Evolutionary conservation across 2,329 filamentous ascomycete species (phyloP), one percentile per base, ranked within the genome.

Genomic region (Trichoderma simmonsii): DNA sequence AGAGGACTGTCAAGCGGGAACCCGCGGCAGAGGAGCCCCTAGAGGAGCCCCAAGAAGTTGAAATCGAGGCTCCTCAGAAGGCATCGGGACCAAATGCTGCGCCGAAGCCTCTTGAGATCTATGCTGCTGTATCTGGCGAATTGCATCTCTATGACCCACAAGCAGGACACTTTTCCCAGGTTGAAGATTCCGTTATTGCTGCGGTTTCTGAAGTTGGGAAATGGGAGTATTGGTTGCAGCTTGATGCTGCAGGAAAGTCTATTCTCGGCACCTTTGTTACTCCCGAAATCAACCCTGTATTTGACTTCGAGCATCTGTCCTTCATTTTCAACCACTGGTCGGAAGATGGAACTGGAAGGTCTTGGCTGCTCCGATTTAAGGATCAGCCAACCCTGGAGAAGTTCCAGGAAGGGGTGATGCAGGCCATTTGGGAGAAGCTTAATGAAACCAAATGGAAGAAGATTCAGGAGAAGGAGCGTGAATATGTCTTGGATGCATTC

Each of bases 261-360:
- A 98, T 94, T 93, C 85, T 99, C 3, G 94, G 94, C 26, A 93
- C 97, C 75, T 88, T 92, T 3, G 90, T 99, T 34, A 86, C 94
- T 34, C 92, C 93, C 7, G 96, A 99, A 76, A 94, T 98, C 81
- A 98, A 98, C 77, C 96, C 96, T 0, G 95, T 99, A 24, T 99
- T 98, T 86, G 98, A 98, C 83, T 98, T 98, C 76, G 96, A 99
- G 81, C 98, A 95, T 77, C 86, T 97, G n/a, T 98, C 95, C 0
- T 98, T 98, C 80, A 98, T 99, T 78, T 99, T 99, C 87, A 99
- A 99, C 78, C 94, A 98, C 80, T 98, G 97, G 80, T 89, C 92
- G 15, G 88, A 91, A 43, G 93, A 98, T 81, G 94, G 95, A 2
- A 93, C 92, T 2, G 95, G 96, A 5, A 97, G 95, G 81, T 99